These are phyloP conservation scores for Vitis amurensis DNA, from an alignment of 164 flowering plant genomes.

Conservation along the genomic window DNA sequence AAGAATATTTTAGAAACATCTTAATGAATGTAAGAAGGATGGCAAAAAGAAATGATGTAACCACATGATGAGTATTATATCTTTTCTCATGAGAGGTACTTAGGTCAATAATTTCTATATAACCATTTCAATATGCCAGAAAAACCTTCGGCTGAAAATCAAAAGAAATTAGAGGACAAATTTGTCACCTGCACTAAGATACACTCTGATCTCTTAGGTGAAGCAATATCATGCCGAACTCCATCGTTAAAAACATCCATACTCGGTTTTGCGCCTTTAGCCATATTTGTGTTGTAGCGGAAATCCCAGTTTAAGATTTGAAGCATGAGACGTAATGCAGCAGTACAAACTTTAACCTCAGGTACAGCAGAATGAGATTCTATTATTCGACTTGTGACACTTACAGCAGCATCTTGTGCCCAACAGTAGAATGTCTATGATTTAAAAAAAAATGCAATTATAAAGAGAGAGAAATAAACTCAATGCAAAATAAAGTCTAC, in stretches of 20 bases:
- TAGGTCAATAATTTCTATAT: not conserved
- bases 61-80: too few species aligned
- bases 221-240: constrained; percentile 34
- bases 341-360: constrained; percentile 78
- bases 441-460: constrained; percentile 1
- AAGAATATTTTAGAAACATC: not conserved
- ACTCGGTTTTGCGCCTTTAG: constrained; percentile 32
- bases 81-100: too few species aligned
- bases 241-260: constrained; percentile 44
- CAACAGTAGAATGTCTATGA: constrained; percentile 77
- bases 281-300: constrained; percentile 26
- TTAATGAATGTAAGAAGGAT: too few species aligned
- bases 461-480: constrained; percentile 4
- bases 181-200: constrained; percentile 72
- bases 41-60: too few species aligned
- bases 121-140: not conserved
- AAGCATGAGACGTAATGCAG: constrained; percentile 83
- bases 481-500: not conserved
- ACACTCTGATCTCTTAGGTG: constrained; percentile 56
- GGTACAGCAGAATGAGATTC: constrained; percentile 55
- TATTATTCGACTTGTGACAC: constrained; percentile 58
- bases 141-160: not conserved
- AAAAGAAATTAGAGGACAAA: not conserved
- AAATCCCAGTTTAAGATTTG: constrained; percentile 96
- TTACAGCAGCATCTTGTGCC: constrained; percentile 82